Conservation (phyloP, 2,329 filamentous ascomycete genomes). For the Hirsutella minnesotensis region DNA sequence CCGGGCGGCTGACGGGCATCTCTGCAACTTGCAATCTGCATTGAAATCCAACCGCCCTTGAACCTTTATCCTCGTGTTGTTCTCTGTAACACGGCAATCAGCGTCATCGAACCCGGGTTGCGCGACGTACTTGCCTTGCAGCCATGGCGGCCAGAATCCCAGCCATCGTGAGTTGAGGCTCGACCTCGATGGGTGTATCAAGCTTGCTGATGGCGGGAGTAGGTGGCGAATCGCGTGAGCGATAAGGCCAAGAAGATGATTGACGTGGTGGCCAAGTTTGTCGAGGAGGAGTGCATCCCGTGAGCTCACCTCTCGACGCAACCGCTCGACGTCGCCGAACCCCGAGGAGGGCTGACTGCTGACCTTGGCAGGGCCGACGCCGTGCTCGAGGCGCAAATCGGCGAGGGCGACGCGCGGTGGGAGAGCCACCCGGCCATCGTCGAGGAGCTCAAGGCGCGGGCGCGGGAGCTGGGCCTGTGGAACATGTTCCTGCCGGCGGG, state of each 20-base stretch:
- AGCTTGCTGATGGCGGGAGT: slow-evolving; percentile 4
- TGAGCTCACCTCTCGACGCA: slow-evolving; percentile 22
- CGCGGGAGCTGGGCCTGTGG: slow-evolving; percentile 77
- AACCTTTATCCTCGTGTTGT: too few species aligned
- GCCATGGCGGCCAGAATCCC: slow-evolving; percentile 22
- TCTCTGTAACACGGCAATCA: too few species aligned
- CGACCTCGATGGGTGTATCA: neutral
- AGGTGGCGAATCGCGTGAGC: slow-evolving; percentile 54
- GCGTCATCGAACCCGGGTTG: too few species aligned
- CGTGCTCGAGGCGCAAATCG: slow-evolving; percentile 69
- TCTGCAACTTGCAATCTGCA: too few species aligned
- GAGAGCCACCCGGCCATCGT: slow-evolving; percentile 66
- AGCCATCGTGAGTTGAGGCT: slow-evolving; percentile 16
- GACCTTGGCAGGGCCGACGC: slow-evolving; percentile 52
- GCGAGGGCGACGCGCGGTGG: slow-evolving; percentile 67
- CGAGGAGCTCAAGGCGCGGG: slow-evolving; percentile 81
- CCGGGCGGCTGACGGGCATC: neutral
- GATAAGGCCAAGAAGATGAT: slow-evolving; percentile 74
- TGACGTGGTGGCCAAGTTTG: slow-evolving; percentile 86
- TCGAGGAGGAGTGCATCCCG: slow-evolving; percentile 90
- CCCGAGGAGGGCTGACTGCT: too few species aligned
- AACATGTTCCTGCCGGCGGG: slow-evolving; percentile 96
- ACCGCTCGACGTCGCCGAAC: too few species aligned
- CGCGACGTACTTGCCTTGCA: too few species aligned
- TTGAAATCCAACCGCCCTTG: too few species aligned